Evolutionary conservation across 306 rosid genomes (phyloP).

Genomic region (Cucurbita ficifolia): DNA sequence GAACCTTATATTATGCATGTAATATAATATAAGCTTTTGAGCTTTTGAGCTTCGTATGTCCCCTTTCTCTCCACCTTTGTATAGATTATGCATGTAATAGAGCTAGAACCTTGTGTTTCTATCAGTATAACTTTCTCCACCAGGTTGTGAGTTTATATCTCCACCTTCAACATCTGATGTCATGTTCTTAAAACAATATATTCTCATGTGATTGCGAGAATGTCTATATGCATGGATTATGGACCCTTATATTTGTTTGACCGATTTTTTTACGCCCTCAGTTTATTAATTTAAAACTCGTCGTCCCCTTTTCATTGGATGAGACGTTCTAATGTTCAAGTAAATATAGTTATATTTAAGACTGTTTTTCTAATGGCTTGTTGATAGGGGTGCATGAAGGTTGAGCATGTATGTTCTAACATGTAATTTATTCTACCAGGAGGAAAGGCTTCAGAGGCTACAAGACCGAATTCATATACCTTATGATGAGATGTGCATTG

Average conservation of each 20-base stretch:
- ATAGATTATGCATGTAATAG: too few species aligned
- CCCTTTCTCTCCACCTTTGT: background rate
- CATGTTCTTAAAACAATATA: background rate
- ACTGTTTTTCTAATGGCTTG: background rate
- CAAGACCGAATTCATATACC: constrained; percentile 68
- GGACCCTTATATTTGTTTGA: background rate
- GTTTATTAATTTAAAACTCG: background rate
- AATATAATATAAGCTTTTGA: too few species aligned
- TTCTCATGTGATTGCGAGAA: background rate
- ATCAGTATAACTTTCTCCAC: too few species aligned
- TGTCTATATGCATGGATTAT: background rate
- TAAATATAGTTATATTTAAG: background rate
- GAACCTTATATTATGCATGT: too few species aligned
- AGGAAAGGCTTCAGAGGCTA: constrained; percentile 68
- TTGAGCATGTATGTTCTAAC: background rate
- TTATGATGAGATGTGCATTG: constrained; percentile 51
- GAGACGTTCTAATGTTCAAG: background rate
- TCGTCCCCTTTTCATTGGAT: background rate
- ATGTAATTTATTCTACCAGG: constrained; percentile 20
- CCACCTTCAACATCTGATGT: background rate
- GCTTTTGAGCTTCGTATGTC: background rate
- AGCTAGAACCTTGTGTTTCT: too few species aligned
- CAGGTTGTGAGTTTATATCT: background rate
- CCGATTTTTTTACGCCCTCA: background rate
- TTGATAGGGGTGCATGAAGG: background rate